These are phyloP conservation scores for Cyclocybe cylindracea DNA, from an alignment of 768 basidiomycete species.

Conservation along the genomic window DNA sequence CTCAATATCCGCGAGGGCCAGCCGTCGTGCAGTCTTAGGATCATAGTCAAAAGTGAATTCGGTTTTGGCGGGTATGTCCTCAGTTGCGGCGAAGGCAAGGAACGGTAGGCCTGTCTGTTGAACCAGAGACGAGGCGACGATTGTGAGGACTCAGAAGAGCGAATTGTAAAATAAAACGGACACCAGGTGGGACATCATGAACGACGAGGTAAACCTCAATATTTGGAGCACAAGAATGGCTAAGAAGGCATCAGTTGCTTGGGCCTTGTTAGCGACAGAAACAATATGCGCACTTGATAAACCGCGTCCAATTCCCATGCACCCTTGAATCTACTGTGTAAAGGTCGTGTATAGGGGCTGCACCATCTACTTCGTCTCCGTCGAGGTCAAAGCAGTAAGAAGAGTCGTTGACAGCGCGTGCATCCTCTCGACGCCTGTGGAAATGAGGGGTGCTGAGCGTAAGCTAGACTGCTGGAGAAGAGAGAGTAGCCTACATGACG, in stretches of 20 bases:
- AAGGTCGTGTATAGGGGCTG: constrained; percentile 26
- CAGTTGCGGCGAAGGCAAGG: constrained; percentile 55
- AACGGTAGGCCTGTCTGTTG: constrained; percentile 60
- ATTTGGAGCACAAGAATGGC: constrained; percentile 71
- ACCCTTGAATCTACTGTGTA: constrained; percentile 60
- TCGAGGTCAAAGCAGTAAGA: constrained; percentile 68
- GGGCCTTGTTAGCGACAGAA: background rate
- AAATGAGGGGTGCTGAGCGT: background rate
- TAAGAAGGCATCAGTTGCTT: constrained; percentile 23
- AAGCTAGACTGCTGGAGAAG: background rate
- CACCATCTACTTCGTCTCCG: constrained; percentile 43
- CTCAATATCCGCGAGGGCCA: too few relatives aligned
- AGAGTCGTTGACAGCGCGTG: constrained; percentile 34
- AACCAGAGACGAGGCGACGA: background rate
- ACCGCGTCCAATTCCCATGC: constrained; percentile 73
- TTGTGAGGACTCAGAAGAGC: background rate
- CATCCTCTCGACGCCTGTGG: constrained; percentile 43
- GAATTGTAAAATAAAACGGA: constrained; percentile 22
- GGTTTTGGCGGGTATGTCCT: constrained; percentile 46
- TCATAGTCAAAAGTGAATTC: constrained; percentile 72
- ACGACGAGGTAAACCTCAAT: constrained; percentile 57
- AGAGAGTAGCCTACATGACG: constrained; percentile 39
- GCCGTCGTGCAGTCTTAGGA: constrained; percentile 34
- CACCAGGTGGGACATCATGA: constrained; percentile 61
- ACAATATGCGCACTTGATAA: constrained; percentile 57